Evolutionary conservation across 306 rosid species (phyloP).

Genomic region (Boehmeria nivea): DNA sequence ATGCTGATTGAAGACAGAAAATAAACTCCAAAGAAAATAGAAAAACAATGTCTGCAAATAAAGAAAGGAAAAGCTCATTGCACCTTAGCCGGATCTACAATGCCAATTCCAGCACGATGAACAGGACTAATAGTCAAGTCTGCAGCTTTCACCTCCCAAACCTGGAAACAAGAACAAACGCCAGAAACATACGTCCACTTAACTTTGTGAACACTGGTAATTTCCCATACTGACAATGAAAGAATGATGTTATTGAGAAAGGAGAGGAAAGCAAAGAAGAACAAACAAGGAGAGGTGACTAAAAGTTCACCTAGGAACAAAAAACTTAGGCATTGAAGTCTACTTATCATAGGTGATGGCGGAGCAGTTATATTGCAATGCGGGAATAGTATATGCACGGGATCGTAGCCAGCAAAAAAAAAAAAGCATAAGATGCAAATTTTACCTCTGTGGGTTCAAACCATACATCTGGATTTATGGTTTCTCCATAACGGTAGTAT

Average conservation of each 20-base stretch:
- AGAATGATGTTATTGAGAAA: too few relatives aligned
- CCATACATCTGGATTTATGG: slow-evolving; percentile 87
- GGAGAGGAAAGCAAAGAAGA: background rate
- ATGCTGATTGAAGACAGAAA: background rate
- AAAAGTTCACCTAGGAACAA: too few relatives aligned
- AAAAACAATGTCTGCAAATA: background rate
- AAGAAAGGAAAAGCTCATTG: slow-evolving; percentile 3
- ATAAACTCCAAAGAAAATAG: background rate
- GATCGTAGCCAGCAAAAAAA: too few relatives aligned
- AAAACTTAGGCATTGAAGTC: too few relatives aligned
- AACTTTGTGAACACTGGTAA: background rate
- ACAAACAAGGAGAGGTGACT: background rate
- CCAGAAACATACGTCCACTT: too few relatives aligned
- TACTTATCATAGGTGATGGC: too few relatives aligned
- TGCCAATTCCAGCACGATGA: slow-evolving; percentile 84
- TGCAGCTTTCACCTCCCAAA: slow-evolving; percentile 98
- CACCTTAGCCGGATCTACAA: slow-evolving; percentile 73
- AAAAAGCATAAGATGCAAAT: too few relatives aligned
- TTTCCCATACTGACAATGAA: background rate
- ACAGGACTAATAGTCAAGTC: slow-evolving; percentile 94
- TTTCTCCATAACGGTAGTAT: slow-evolving; percentile 64
- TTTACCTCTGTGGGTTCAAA: slow-evolving; percentile 80
- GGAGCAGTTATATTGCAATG: too few relatives aligned
- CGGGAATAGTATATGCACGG: too few relatives aligned
- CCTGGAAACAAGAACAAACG: slow-evolving; percentile 43